phyloP scores from a whole-genome alignment of 306 rosid species.

The Spatholobus suberectus region DNA sequence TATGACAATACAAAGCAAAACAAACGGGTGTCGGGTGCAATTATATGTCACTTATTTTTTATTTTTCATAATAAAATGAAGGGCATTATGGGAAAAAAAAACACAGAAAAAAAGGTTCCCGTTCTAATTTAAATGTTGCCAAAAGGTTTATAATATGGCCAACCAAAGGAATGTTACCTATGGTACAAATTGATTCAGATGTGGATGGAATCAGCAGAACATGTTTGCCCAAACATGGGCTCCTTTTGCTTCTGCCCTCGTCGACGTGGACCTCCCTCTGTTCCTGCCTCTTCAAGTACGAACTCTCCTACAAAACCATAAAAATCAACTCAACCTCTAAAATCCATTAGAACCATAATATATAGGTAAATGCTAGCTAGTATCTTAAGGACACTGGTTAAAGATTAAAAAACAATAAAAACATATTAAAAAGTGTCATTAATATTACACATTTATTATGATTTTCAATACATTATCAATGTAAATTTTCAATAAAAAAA shows the following conservation, averaged over 20 bases:
- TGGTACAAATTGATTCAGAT: conserved; percentile 41
- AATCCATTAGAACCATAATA: background rate
- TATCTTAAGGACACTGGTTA: too few species aligned
- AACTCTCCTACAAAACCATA: conserved; percentile 46
- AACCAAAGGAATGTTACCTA: conserved; percentile 43
- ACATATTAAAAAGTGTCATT: too few species aligned
- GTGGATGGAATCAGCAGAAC: conserved; percentile 46
- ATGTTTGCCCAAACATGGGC: conserved; percentile 57
- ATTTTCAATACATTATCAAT: too few species aligned
- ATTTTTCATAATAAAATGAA: background rate
- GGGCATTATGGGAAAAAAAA: background rate
- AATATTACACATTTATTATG: too few species aligned
- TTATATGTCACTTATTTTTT: background rate
- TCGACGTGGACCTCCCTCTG: conserved; percentile 34
- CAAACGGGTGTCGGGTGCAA: background rate
- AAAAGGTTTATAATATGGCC: background rate
- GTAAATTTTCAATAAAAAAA: too few species aligned
- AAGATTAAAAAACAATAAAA: too few species aligned
- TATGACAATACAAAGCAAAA: background rate
- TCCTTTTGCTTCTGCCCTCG: conserved; percentile 34
- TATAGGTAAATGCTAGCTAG: too few species aligned
- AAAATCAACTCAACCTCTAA: background rate
- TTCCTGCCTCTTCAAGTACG: conserved; percentile 48
- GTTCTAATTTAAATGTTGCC: background rate
- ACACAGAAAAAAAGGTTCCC: background rate